phyloP scores from a whole-genome alignment of 768 basidiomycete genomes.

The Austroboletus festivus region DNA sequence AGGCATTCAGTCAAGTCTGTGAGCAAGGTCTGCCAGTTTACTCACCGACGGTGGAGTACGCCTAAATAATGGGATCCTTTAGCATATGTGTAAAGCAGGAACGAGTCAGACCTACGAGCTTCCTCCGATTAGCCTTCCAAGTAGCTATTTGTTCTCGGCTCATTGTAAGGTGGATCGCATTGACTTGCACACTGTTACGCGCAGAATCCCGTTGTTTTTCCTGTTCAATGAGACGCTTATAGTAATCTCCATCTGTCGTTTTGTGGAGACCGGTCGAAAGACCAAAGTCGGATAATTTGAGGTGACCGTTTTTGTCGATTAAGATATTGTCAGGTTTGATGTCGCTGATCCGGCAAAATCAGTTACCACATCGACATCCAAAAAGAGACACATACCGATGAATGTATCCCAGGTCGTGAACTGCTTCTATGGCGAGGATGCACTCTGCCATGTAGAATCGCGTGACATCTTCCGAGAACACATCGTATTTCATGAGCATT shows the following conservation, averaged over 20 bases:
- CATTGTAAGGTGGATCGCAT: slow-evolving; percentile 96
- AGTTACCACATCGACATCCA: background rate
- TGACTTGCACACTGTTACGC: slow-evolving; percentile 96
- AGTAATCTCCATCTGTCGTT: slow-evolving; percentile 89
- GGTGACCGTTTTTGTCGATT: slow-evolving; percentile 94
- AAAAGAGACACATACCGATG: slow-evolving; percentile 65
- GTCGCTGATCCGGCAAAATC: slow-evolving; percentile 54
- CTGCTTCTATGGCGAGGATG: slow-evolving; percentile 95
- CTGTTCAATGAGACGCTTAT: slow-evolving; percentile 86
- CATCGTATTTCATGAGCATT: slow-evolving; percentile 99
- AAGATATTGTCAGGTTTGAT: slow-evolving; percentile 99
- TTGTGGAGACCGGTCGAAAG: slow-evolving; percentile 98
- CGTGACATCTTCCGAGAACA: slow-evolving; percentile 97
- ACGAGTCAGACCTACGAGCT: slow-evolving; percentile 56
- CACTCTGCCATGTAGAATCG: slow-evolving; percentile 99
- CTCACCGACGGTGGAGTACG: slow-evolving; percentile 82
- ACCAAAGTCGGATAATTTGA: slow-evolving; percentile 98
- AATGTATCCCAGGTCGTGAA: slow-evolving; percentile 98
- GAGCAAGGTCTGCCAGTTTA: background rate
- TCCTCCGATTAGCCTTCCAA: slow-evolving; percentile 98
- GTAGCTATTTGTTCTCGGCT: slow-evolving; percentile 95
- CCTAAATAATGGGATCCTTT: slow-evolving; percentile 44
- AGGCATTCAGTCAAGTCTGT: slow-evolving; percentile 1
- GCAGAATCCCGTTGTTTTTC: slow-evolving; percentile 61
- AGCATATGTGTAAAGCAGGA: background rate